Base-by-base conservation (phyloP, 1,284 basidiomycete genomes). In the Papiliotrema laurentii region DNA sequence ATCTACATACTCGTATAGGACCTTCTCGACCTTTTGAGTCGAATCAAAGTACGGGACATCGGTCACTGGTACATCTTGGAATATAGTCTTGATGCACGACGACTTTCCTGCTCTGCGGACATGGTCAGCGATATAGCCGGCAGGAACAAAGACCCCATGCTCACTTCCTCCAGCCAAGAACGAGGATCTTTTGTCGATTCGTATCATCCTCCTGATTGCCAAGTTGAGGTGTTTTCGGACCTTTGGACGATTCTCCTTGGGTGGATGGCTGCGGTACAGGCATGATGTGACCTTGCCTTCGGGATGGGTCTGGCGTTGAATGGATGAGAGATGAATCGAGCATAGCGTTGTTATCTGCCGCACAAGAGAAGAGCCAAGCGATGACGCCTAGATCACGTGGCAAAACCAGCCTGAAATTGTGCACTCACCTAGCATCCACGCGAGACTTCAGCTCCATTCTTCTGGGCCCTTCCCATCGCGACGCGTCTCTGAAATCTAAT, bases 41-140 rank as follows among this genome's bases (percentile, higher is more conserved):
- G 87, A 83, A 58, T 96, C 91, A 56, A 97, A 82, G 73, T 87
- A 97, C 61, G 97, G 89, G 0, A 90, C 87, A 63, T 97, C 86
- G 66, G 89, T 90, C 0, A 89, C 81, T 0, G 83, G 79, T 43
- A 91, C 76, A 54, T 85, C 80, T 59, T 93, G 85, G 78, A 97
- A 96, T 18, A 97, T 80, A 27, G 94, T 89, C 69, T 92, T 84
- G 61, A 87, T 82, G 52, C 96, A 89, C 27, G 89, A 92, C 21
- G 91, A 88, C 74, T 97, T 98, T 50, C 94, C 94, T 48, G 87
- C 86, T 75, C 93, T 87, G 47, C 45, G 44, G 37, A 31, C 39
- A 52, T n/a, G 6, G 4, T 39, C 31, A 27, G 28, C 44, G 34
- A 35, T 38, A 42, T 21, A 60, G 7, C 14, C n/a, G n/a, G n/a